Base-by-base conservation (phyloP, 768 basidiomycete genomes). In the Boletus eberwhitei region DNA sequence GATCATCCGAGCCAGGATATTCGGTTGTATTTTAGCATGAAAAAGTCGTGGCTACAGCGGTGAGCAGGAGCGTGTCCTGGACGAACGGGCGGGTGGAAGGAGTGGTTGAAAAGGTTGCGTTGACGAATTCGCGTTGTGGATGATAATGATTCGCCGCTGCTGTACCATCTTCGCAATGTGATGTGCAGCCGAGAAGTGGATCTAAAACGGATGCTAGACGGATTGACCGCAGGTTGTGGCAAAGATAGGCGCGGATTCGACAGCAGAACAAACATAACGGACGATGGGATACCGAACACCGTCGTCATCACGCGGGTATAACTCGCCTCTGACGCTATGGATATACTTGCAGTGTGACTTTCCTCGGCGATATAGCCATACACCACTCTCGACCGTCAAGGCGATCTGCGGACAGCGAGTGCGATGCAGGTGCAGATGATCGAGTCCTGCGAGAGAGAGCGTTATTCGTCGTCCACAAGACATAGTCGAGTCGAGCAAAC, bases 371-470 rank as follows among this genome's bases (percentile, higher is more conserved):
- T 62, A 71, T 43, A 48, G 66, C 52, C 62, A 69, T 55, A 34
- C 55, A 41, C 48, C 64, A 53, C 39, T 36, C 55, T 58, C 47
- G 51, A 38, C 47, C 40, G 53, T 68, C 58, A 69, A 43, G 59
- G 71, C 53, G 69, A 67, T 50, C 77, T 80, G 69, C 82, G 80
- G 55, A 85, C 71, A 31, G 82, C 83, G 60, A 85, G 81, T 37
- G 82, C 83, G 52, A 83, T 78, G 69, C 83, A 84, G 55, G 83
- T 80, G 73, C 83, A 84, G 58, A 85, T 83, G 54, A 85, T 67
- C 35, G 81, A 86, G 66, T 90, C 90, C 90, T 93, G 71, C 48
- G 40, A 57, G 53, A 52, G 41, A 16, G 39, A 45, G 41, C 24
- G 59, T 65, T 17, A 59, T 50, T 35, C 21, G 22, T 37, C 37